phyloP scores from a whole-genome alignment of 345 rosid genomes.

The Eucalyptus decipiens region DNA sequence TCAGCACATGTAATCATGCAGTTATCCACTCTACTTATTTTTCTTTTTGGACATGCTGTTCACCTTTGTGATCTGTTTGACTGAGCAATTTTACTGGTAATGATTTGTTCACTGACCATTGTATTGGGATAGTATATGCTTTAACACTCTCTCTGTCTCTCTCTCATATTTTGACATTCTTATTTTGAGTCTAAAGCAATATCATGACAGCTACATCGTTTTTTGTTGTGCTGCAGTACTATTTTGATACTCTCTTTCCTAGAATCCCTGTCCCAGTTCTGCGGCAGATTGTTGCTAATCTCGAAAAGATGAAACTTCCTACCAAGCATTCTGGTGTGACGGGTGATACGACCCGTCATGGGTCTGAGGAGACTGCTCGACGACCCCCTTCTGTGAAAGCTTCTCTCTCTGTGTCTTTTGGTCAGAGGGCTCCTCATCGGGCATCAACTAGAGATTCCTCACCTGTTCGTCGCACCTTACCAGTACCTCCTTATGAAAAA shows the following conservation, averaged over 20 bases:
- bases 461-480: conserved; percentile 79
- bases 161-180: neutral
- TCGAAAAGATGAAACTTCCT: conserved; percentile 90
- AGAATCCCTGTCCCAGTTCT: conserved; percentile 93
- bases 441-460: conserved; percentile 98
- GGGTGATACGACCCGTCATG: conserved; percentile 60
- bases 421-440: conserved; percentile 99
- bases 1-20: neutral
- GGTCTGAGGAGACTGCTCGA: conserved; percentile 93
- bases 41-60: neutral
- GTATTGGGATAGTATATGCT: neutral
- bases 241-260: conserved; percentile 93
- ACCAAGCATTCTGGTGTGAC: conserved; percentile 78
- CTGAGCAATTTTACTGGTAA: neutral
- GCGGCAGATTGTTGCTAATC: conserved; percentile 70
- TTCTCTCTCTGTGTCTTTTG: conserved; percentile 96
- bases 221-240: conserved; percentile 50
- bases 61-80: neutral
- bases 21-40: neutral
- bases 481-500: conserved; percentile 50
- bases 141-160: neutral
- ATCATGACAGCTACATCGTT: neutral
- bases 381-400: conserved; percentile 99
- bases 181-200: neutral
- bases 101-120: neutral